These are phyloP conservation scores for Pyracantha coccinea DNA, from an alignment of 331 rosid genomes.

Conservation along the genomic window DNA sequence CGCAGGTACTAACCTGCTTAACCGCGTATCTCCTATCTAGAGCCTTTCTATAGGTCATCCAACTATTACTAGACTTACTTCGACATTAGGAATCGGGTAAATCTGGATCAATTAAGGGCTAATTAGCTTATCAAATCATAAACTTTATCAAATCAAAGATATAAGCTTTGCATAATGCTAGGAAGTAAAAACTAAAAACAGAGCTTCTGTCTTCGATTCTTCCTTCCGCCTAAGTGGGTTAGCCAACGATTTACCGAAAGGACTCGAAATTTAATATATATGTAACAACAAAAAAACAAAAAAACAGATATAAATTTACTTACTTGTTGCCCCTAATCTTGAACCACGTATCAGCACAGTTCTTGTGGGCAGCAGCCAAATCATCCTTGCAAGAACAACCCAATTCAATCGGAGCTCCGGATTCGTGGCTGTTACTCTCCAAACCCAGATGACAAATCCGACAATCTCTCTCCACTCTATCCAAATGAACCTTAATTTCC, in stretches of 20 bases:
- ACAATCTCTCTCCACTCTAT: constrained; percentile 71
- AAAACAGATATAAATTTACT: constrained; percentile 18
- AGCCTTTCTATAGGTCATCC: constrained; percentile 1
- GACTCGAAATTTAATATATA: background rate
- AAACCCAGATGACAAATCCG: constrained; percentile 94
- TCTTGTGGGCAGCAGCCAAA: constrained; percentile 76
- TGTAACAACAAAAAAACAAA: background rate
- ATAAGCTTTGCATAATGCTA: constrained; percentile 3
- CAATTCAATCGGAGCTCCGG: constrained; percentile 72
- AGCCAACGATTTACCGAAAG: background rate
- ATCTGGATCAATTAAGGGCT: background rate
- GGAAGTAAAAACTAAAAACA: background rate
- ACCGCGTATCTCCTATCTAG: background rate
- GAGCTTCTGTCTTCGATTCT: background rate
- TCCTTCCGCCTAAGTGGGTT: background rate
- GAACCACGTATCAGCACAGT: constrained; percentile 95
- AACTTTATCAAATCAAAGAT: background rate
- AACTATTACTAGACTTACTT: background rate
- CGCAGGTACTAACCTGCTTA: no score
- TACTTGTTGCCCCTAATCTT: constrained; percentile 82
- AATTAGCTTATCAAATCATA: background rate
- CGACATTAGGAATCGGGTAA: background rate
- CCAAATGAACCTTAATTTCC: constrained; percentile 78
- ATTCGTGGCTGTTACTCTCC: constrained; percentile 71
- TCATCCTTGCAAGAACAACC: constrained; percentile 95